Conservation (phyloP, 768 basidiomycete genomes). For the Podaxis sp. region DNA sequence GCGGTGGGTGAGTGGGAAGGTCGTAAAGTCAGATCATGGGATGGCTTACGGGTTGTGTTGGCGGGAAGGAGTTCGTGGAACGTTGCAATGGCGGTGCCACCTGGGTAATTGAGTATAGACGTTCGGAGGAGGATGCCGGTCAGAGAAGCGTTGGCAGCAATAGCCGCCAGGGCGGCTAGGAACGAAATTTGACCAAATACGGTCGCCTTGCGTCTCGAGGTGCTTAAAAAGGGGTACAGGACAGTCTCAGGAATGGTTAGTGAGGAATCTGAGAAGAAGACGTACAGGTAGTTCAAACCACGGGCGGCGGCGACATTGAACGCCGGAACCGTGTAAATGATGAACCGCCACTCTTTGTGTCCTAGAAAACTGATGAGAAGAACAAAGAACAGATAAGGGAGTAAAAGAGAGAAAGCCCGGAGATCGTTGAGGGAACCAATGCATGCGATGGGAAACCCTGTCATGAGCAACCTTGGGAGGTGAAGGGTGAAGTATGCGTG, state of each 20-base stretch:
- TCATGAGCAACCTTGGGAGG: conserved; percentile 79
- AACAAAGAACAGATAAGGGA: conserved; percentile 55
- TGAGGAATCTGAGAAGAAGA: not conserved
- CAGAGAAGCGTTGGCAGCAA: conserved; percentile 52
- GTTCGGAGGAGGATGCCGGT: conserved; percentile 55
- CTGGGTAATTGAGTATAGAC: conserved; percentile 85
- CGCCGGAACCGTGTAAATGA: conserved; percentile 82
- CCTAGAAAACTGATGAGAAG: conserved; percentile 69
- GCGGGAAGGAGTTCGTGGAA: conserved; percentile 56
- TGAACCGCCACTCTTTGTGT: conserved; percentile 98
- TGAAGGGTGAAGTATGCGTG: conserved; percentile 62
- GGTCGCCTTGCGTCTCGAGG: conserved; percentile 46
- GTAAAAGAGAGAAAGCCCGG: conserved; percentile 49
- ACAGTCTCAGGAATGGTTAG: not conserved
- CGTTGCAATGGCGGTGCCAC: conserved; percentile 65
- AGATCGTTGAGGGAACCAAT: conserved; percentile 50
- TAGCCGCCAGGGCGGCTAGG: conserved; percentile 43
- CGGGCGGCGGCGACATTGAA: conserved; percentile 80
- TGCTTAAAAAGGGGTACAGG: conserved; percentile 30
- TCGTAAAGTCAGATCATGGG: not conserved
- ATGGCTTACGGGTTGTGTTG: conserved; percentile 20
- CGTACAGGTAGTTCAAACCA: conserved; percentile 66
- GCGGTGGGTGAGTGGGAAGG: not conserved
- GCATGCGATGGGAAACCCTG: conserved; percentile 58
- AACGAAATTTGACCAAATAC: conserved; percentile 46